Percentiles rank a stretch among this genome's conserved stretches.
Evolutionary conservation across 768 basidiomycete genomes (phyloP).

Genomic region (Auricularia auricula-judae): DNA sequence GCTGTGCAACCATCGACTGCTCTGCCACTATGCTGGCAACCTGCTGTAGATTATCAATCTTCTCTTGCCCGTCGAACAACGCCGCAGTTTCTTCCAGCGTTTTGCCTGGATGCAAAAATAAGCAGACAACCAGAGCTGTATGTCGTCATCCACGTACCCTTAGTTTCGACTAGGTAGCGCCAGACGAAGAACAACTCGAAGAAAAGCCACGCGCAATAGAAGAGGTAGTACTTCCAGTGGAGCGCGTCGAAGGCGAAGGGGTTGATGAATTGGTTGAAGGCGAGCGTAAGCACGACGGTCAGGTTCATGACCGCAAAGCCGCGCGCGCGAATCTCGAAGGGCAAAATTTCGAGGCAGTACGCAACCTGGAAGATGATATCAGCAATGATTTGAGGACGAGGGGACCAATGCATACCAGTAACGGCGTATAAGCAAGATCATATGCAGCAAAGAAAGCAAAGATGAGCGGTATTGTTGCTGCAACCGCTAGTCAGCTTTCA

Average conservation of each 20-base stretch:
- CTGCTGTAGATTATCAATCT: conserved; percentile 28
- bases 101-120: conserved; percentile 25
- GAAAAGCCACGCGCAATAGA: conserved; percentile 53
- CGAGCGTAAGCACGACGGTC: conserved; percentile 33
- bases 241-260: conserved; percentile 53
- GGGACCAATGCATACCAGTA: conserved; percentile 31
- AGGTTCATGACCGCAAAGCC: conserved; percentile 58
- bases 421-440: conserved; percentile 68
- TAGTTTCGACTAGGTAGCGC: conserved; percentile 49
- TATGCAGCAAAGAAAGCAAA: conserved; percentile 44
- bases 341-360: conserved; percentile 68
- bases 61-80: conserved; percentile 55
- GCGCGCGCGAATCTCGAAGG: conserved; percentile 68
- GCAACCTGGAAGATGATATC: conserved; percentile 15
- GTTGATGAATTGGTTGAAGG: conserved; percentile 74
- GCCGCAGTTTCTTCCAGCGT: conserved; percentile 67
- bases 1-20: conserved; percentile 3
- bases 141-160: conserved; percentile 26
- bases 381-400: neutral
- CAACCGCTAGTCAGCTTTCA: neutral
- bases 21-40: conserved; percentile 41
- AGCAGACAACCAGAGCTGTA: neutral
- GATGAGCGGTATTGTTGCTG: conserved; percentile 56
- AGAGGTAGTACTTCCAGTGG: conserved; percentile 40
- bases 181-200: conserved; percentile 50